Conservation (phyloP, 441 rosid species). For the Melastoma candidum region DNA sequence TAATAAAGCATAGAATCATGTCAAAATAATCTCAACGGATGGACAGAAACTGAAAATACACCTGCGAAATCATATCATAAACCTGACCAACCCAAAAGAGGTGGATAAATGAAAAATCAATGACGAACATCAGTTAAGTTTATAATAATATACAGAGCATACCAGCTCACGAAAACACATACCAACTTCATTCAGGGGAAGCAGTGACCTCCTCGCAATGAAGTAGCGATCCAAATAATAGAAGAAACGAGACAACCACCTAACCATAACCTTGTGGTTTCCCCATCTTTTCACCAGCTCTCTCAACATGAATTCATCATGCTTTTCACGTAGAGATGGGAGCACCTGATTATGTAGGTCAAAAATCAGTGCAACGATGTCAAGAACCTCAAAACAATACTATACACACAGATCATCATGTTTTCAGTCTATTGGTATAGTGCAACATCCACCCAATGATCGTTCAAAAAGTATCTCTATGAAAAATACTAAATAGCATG, state of each 20-base stretch:
- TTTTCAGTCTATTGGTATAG: not conserved
- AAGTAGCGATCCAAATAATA: conserved; percentile 84
- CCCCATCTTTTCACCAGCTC: conserved; percentile 85
- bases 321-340: conserved; percentile 74
- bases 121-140: not conserved
- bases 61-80: too few relatives aligned
- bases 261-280: conserved; percentile 85
- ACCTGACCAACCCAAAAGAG: not conserved
- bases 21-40: too few relatives aligned
- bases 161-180: conserved; percentile 84
- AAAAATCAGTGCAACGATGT: not conserved
- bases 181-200: conserved; percentile 76
- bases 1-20: not conserved
- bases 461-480: too few relatives aligned
- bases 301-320: conserved; percentile 80
- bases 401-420: not conserved
- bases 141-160: conserved; percentile 1
- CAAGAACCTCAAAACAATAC: not conserved
- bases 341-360: conserved; percentile 36
- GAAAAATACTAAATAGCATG: too few relatives aligned
- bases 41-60: too few relatives aligned
- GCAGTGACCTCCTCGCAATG: conserved; percentile 70
- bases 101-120: not conserved
- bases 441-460: too few relatives aligned
- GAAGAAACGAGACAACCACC: conserved; percentile 89